Evolutionary conservation across 2,329 filamentous ascomycete species (phyloP).

Genomic region (Aureobasidium sp.): DNA sequence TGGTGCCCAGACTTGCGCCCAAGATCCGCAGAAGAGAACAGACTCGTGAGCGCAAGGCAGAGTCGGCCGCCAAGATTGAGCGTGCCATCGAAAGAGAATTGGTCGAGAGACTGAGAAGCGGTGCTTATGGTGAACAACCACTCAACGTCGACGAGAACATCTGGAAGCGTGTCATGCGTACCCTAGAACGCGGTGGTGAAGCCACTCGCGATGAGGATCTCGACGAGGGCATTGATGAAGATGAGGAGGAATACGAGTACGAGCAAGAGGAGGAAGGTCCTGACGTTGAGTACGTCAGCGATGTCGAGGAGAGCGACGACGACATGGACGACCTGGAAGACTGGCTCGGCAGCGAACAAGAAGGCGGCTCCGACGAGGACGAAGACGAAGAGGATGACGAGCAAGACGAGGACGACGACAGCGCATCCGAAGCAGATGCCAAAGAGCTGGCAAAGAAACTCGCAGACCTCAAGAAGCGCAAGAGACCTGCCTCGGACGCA

Average conservation of each 20-base stretch:
- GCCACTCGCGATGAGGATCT: conserved; percentile 78
- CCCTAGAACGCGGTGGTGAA: conserved; percentile 80
- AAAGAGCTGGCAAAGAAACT: conserved; percentile 47
- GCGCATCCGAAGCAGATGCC: conserved; percentile 45
- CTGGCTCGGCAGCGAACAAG: conserved; percentile 65
- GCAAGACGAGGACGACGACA: conserved; percentile 40
- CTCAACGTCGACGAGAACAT: conserved; percentile 91
- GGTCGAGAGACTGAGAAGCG: conserved; percentile 81
- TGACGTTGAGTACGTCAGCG: conserved; percentile 87
- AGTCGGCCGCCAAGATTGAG: conserved; percentile 77
- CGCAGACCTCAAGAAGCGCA: conserved; percentile 52
- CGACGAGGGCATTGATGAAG: conserved; percentile 77
- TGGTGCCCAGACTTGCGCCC: conserved; percentile 83
- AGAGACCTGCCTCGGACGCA: conserved; percentile 41
- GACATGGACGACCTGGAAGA: conserved; percentile 88
- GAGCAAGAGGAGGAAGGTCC: conserved; percentile 61
- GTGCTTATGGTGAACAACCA: conserved; percentile 89
- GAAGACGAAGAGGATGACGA: conserved; percentile 55
- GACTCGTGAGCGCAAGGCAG: conserved; percentile 43
- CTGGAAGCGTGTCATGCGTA: conserved; percentile 93
- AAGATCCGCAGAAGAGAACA: conserved; percentile 61
- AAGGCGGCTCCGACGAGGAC: conserved; percentile 46
- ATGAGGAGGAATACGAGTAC: conserved; percentile 56
- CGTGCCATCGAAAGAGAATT: conserved; percentile 91
- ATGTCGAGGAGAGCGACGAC: conserved; percentile 64